These are phyloP conservation scores for Staphylotrichum tortipilum DNA, from an alignment of 495 filamentous ascomycete species.

Conservation along the genomic window DNA sequence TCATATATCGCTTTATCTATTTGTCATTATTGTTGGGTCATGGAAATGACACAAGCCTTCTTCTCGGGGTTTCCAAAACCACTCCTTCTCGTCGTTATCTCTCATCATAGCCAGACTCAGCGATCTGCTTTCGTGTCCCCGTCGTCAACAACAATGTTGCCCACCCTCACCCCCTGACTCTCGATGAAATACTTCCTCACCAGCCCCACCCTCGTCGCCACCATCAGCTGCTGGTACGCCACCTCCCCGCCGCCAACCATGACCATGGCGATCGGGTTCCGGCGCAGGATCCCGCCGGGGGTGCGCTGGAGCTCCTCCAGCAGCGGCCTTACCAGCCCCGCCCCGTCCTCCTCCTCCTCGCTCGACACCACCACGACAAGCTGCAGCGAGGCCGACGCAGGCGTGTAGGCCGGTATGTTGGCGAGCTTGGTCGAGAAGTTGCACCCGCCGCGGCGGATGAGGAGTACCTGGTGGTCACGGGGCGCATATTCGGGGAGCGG, in stretches of 20 bases:
- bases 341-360: slow-evolving; percentile 35
- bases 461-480: slow-evolving; percentile 66
- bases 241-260: slow-evolving; percentile 73
- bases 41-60: no score
- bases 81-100: background rate
- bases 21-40: no score
- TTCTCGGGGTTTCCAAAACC: no score
- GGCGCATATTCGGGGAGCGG: slow-evolving; percentile 52
- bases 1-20: no score
- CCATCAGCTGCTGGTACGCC: slow-evolving; percentile 53
- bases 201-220: slow-evolving; percentile 57
- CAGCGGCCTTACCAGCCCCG: slow-evolving; percentile 50
- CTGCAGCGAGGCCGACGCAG: slow-evolving; percentile 52
- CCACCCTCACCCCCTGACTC: slow-evolving; percentile 70
- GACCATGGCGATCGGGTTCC: slow-evolving; percentile 68
- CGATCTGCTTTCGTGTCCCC: slow-evolving; percentile 7
- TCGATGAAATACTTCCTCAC: slow-evolving; percentile 70
- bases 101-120: background rate
- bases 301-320: slow-evolving; percentile 70
- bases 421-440: slow-evolving; percentile 73
- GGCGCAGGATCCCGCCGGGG: slow-evolving; percentile 60
- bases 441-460: slow-evolving; percentile 78
- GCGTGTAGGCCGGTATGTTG: slow-evolving; percentile 71
- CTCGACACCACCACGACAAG: slow-evolving; percentile 76
- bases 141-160: slow-evolving; percentile 66